Evolutionary conservation across 2,329 filamentous ascomycete species (phyloP).

Genomic region (Sporothrix euskadiensis): DNA sequence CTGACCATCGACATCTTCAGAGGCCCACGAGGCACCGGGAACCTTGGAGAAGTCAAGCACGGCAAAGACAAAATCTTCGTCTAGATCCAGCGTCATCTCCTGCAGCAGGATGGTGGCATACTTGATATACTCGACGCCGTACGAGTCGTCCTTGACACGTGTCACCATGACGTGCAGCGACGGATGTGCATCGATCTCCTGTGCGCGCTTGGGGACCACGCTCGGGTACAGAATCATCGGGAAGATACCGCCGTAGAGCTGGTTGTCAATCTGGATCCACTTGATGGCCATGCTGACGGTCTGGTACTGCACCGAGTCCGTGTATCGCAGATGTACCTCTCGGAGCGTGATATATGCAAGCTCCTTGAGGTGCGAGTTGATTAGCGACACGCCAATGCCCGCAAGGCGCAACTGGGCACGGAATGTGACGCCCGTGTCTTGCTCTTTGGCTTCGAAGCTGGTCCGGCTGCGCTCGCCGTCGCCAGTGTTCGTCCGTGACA

Average conservation of each 20-base stretch:
- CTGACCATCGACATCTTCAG: constrained; percentile 73
- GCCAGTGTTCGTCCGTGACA: constrained; percentile 7
- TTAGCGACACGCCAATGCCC: constrained; percentile 87
- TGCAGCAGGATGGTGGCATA: constrained; percentile 92
- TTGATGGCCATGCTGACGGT: constrained; percentile 89
- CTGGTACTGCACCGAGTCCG: constrained; percentile 90
- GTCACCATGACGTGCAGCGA: constrained; percentile 91
- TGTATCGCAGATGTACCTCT: constrained; percentile 87
- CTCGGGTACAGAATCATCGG: constrained; percentile 96
- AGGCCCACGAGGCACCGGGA: constrained; percentile 83
- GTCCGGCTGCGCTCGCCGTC: constrained; percentile 43
- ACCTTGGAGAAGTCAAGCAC: constrained; percentile 93
- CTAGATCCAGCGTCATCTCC: constrained; percentile 96
- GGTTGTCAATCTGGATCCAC: constrained; percentile 99
- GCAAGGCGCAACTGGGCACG: constrained; percentile 84
- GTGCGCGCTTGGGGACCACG: constrained; percentile 94
- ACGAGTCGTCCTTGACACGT: constrained; percentile 95
- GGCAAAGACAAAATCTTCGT: constrained; percentile 97
- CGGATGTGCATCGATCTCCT: constrained; percentile 93
- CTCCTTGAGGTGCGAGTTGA: constrained; percentile 90
- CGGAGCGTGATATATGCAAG: constrained; percentile 91
- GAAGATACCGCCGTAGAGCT: constrained; percentile 97
- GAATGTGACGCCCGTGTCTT: constrained; percentile 85
- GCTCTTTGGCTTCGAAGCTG: constrained; percentile 91
- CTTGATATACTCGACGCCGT: constrained; percentile 97